Percentiles rank a stretch among this genome's conserved stretches.
Conservation (phyloP, 306 rosid genomes). For the Rosa rugosa region DNA sequence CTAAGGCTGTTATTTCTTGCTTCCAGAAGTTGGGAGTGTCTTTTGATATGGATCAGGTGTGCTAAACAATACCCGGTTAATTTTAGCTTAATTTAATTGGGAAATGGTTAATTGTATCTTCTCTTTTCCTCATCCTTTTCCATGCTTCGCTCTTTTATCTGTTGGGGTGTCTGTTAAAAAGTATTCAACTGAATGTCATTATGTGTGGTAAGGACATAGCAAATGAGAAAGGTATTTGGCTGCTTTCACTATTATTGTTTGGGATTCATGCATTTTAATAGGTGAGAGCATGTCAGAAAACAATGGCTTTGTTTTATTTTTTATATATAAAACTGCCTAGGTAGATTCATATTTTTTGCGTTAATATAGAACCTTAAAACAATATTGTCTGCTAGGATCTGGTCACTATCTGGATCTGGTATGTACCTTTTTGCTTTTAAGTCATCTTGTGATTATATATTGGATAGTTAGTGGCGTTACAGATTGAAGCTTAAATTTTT, state of each 20-base stretch:
- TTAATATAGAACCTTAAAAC: neutral
- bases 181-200: neutral
- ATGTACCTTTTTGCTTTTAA: neutral
- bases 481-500: neutral
- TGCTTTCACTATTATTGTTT: neutral
- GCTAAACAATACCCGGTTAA: constrained; percentile 23
- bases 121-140: neutral
- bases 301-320: neutral
- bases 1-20: constrained; percentile 89
- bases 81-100: constrained; percentile 7
- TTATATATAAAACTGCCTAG: neutral
- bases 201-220: neutral
- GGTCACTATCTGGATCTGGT: neutral
- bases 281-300: neutral
- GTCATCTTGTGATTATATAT: neutral
- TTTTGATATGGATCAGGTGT: constrained; percentile 72
- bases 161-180: neutral
- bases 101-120: neutral
- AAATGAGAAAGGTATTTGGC: neutral
- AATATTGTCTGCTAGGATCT: neutral
- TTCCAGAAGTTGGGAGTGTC: constrained; percentile 77
- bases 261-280: neutral
- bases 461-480: no score
- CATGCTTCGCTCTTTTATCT: neutral
- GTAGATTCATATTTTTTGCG: neutral